These are phyloP conservation scores for Aspergillus brasiliensis DNA, from an alignment of 2,329 filamentous ascomycete species.

Conservation along the genomic window DNA sequence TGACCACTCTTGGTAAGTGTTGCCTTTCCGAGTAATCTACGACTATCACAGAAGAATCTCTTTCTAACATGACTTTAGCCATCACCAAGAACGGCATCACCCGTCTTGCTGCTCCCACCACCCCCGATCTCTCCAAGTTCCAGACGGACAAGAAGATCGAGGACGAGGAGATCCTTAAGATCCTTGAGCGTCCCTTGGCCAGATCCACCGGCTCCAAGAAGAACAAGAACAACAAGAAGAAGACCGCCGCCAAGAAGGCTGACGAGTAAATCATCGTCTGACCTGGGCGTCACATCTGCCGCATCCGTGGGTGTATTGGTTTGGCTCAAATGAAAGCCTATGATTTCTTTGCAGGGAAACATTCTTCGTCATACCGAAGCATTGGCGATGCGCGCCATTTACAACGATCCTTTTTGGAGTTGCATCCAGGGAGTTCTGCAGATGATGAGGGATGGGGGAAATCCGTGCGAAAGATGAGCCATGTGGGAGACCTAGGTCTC, in stretches of 20 bases:
- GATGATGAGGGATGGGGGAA: background rate
- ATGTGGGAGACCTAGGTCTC: conserved; percentile 2
- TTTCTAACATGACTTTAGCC: conserved; percentile 54
- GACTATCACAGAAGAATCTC: background rate
- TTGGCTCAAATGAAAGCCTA: conserved; percentile 20
- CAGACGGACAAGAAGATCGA: conserved; percentile 98
- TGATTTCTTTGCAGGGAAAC: conserved; percentile 18
- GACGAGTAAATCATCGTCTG: conserved; percentile 39
- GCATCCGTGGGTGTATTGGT: conserved; percentile 17
- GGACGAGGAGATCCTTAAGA: conserved; percentile 92
- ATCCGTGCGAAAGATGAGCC: conserved; percentile 5
- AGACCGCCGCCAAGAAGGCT: conserved; percentile 52
- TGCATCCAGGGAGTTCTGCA: background rate
- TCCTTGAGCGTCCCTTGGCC: conserved; percentile 81
- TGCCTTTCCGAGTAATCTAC: background rate
- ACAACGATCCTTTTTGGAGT: conserved; percentile 5
- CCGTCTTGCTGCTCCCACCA: conserved; percentile 75
- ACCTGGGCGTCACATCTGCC: conserved; percentile 17
- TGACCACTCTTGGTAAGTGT: conserved; percentile 87
- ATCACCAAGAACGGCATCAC: conserved; percentile 97
- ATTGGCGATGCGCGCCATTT: conserved; percentile 8
- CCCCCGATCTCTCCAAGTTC: conserved; percentile 76
- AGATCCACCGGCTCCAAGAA: conserved; percentile 68
- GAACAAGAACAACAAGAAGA: conserved; percentile 91
- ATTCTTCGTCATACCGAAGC: conserved; percentile 10